Evolutionary conservation across 2,329 filamentous ascomycete species (phyloP), one percentile per base, ranked within the genome.

Genomic region (Verticillium klebahnii): DNA sequence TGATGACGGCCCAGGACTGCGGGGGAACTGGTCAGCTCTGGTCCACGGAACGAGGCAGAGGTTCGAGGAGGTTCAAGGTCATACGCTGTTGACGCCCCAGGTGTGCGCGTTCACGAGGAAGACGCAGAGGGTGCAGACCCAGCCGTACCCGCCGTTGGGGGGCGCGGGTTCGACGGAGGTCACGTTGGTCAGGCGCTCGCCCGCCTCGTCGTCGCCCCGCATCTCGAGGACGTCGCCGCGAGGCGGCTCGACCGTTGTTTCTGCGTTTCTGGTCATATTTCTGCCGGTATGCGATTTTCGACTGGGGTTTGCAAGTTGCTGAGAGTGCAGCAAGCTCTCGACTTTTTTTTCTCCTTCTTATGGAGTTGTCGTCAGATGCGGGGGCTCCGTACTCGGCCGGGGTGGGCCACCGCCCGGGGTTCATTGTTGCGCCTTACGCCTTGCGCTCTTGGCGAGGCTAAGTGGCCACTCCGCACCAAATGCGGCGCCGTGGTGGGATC

Each of bases 131-230:
- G 74, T 74, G 63, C 75, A 77, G 2, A 80, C 71, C 79, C 78
- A 81, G 34, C 78, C 79, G 65, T 88, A 89, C 15, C 86, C 86
- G 52, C 86, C 86, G 69, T 88, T 78, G 0, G 85, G 85, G 1
- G 83, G 80, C 3, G 63, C 62, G n/a, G 64, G 36, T 6, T 39
- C 57, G 19, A 39, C 17, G 15, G 39, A 59, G 57, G 57, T 52
- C 14, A 39, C 32, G n/a, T 59, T 39, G 4, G 57, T 32, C 19
- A 59, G 39, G 37, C 14, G 37, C 9, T 59, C 19, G 19, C 8
- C 45, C 5, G 45, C 45, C 19, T 52, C 45, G 3, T 29, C n/a
- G 19, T 25, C 45, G 2, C 17, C 19, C 9, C 29, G 45, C 45
- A 29, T 52, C 45, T 52, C 45, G 45, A 52, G 3, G 1, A 19